Percentiles rank a stretch among this genome's conserved stretches.
phyloP scores from a whole-genome alignment of 2,329 filamentous ascomycete genomes.

The Trichoderma sp. region DNA sequence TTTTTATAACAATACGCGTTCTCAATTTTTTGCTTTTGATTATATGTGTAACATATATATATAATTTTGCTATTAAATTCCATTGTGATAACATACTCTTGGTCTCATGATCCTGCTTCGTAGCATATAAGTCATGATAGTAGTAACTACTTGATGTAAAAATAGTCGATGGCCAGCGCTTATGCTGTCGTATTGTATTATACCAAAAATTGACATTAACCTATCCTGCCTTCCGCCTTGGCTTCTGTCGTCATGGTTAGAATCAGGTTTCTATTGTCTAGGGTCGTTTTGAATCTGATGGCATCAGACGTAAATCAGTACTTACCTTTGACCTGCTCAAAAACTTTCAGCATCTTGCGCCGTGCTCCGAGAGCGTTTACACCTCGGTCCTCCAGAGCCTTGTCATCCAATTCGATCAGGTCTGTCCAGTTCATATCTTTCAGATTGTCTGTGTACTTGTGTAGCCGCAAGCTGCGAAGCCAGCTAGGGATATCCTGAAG shows the following conservation, averaged over 20 bases:
- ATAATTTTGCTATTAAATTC: neutral
- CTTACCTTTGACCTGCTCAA: slow-evolving; percentile 86
- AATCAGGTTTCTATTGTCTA: neutral
- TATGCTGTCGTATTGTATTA: neutral
- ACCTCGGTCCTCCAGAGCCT: slow-evolving; percentile 85
- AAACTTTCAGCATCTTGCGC: slow-evolving; percentile 98
- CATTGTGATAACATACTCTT: slow-evolving; percentile 3
- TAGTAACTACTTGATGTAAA: neutral
- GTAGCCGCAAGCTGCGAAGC: slow-evolving; percentile 88
- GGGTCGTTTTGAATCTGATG: neutral
- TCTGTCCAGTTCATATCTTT: slow-evolving; percentile 98
- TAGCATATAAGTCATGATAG: slow-evolving; percentile 6
- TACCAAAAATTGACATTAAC: slow-evolving; percentile 32
- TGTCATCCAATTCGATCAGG: slow-evolving; percentile 86
- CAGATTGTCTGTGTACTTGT: slow-evolving; percentile 98
- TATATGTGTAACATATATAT: neutral
- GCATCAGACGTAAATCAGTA: neutral
- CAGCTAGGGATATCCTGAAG: slow-evolving; percentile 95
- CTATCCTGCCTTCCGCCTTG: slow-evolving; percentile 69
- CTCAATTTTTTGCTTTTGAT: neutral
- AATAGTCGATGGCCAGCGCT: slow-evolving; percentile 1
- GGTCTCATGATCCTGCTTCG: slow-evolving; percentile 1
- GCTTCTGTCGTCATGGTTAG: slow-evolving; percentile 53
- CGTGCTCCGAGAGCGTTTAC: slow-evolving; percentile 93
- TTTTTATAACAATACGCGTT: neutral